phyloP scores from a whole-genome alignment of 371 early-diverging fungal species.

The Mortierella sp. region DNA sequence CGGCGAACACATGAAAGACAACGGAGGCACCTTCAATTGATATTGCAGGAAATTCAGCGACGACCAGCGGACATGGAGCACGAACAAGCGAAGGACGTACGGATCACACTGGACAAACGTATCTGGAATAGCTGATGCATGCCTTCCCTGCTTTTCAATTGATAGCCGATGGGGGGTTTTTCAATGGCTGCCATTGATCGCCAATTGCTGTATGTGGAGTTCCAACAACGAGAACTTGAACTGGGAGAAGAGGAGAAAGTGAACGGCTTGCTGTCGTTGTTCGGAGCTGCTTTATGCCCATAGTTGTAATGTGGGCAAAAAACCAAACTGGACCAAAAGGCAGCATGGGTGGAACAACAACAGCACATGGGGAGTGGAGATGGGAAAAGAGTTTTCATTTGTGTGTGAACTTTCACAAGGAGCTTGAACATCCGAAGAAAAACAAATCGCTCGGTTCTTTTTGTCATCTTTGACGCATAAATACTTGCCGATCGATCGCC shows the following conservation, averaged over 20 bases:
- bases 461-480: background rate
- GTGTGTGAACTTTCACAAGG: too few relatives aligned
- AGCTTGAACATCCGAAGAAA: background rate
- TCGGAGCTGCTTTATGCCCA: background rate
- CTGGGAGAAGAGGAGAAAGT: background rate
- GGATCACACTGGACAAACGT: background rate
- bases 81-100: background rate
- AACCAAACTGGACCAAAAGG: background rate
- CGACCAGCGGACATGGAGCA: background rate
- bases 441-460: background rate
- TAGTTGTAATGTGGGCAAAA: background rate
- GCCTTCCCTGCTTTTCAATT: too few relatives aligned
- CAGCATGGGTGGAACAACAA: background rate
- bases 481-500: slow-evolving; percentile 8
- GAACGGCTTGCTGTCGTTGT: background rate
- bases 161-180: too few relatives aligned
- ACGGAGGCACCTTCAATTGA: background rate
- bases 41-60: background rate
- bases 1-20: slow-evolving; percentile 14
- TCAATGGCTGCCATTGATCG: too few relatives aligned
- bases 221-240: too few relatives aligned
- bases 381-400: background rate
- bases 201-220: background rate
- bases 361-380: background rate
- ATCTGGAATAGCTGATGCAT: background rate